Evolutionary conservation across 1,139 yeast species (phyloP).

Genomic region (Lodderomyces beijingensis): DNA sequence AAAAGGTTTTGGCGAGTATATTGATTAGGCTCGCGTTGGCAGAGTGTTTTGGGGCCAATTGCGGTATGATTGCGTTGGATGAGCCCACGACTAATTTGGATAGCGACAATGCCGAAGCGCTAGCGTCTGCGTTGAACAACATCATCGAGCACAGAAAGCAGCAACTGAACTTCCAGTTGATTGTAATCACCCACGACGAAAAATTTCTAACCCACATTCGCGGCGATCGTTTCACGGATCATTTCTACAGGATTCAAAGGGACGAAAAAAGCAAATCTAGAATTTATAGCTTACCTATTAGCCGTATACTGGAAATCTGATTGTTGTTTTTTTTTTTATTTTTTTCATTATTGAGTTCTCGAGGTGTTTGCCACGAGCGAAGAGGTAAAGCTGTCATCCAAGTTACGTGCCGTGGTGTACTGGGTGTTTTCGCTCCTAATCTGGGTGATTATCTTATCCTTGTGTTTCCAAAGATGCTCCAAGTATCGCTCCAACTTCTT

Average conservation of each 20-base stretch:
- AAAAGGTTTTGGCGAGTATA: constrained; percentile 89
- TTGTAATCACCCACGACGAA: constrained; percentile 95
- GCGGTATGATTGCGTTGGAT: constrained; percentile 94
- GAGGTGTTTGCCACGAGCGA: constrained; percentile 1
- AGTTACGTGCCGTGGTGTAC: background rate
- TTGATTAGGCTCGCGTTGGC: constrained; percentile 88
- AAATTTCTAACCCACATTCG: constrained; percentile 80
- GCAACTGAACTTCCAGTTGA: constrained; percentile 88
- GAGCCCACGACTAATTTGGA: constrained; percentile 98
- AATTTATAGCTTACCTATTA: constrained; percentile 48
- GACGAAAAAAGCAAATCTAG: constrained; percentile 78
- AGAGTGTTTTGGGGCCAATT: constrained; percentile 91
- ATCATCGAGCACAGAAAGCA: constrained; percentile 71
- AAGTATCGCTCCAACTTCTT: constrained; percentile 64
- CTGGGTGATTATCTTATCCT: constrained; percentile 39
- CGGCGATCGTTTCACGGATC: constrained; percentile 85
- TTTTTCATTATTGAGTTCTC: background rate
- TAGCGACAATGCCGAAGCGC: constrained; percentile 79
- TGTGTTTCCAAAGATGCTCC: constrained; percentile 66
- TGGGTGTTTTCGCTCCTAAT: constrained; percentile 8
- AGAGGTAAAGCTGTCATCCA: background rate
- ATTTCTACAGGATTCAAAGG: constrained; percentile 76
- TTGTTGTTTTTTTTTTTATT: background rate
- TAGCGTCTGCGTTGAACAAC: constrained; percentile 74
- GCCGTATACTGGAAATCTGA: constrained; percentile 29